Evolutionary conservation across 83 land plant genomes (phyloP), one percentile per base, ranked within the genome.

Genomic region (Larix sibirica): DNA sequence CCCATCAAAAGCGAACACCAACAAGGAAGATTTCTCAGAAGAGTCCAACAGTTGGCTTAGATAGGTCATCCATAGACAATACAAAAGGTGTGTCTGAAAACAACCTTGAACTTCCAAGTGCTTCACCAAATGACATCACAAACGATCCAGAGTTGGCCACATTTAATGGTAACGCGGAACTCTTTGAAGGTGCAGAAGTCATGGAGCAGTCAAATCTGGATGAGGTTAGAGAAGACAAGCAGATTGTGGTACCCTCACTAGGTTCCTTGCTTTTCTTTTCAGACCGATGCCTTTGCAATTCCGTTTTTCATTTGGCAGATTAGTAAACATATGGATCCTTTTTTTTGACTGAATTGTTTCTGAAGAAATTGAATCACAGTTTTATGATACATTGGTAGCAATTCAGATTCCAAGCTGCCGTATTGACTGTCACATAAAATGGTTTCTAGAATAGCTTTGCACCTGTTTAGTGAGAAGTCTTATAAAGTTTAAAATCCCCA

Each of bases 1-100:
- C 86, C 13, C 86, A 80, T 50, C 77, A 81, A 1, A 88, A 74
- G 85, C 86, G 86, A 69, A 80, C 86, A 28, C 88, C 79, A 6
- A 62, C 64, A 47, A 92, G 86, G 89, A 89, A 88, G 83, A 47
- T 65, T 18, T 62, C 82, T 10, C 82, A 63, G 54, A 80, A 87
- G 20, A 80, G 23, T 17, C 68, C 62, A 23, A 68, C 85, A 56
- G 21, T 63, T 17, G 65, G 81, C 67, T 76, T 76, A 76, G 61
- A 76, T 76, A 54, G 61, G 42, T 26, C 61, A 76, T 12, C 61
- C 26, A 36, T 33, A 42, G 31, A 61, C 68, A 60, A 79, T 79
- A 13, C 81, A 79, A 60, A 33, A 36, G 4, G 16, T 33, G 12
- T 62, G 64, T 6, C 24, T 23, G 61, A 36, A 10, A 62, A 79